Base-by-base conservation (phyloP, 768 basidiomycete genomes). In the Royoungia palumana region DNA sequence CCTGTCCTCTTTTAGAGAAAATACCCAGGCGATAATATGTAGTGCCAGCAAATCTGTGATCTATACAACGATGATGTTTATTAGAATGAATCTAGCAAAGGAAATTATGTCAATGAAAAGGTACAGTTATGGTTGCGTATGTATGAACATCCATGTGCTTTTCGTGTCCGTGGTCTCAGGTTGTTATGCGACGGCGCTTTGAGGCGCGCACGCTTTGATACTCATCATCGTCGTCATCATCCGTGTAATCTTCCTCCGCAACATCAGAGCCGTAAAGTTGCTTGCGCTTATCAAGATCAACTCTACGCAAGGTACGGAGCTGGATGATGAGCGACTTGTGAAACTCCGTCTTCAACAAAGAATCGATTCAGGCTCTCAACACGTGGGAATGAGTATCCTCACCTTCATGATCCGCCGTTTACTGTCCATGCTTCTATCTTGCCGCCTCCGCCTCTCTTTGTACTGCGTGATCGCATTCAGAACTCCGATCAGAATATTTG, bases 391-490 rank as follows among this genome's bases (percentile, higher is more conserved):
- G 45, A 51, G 39, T 42, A 24, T 5, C 19, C 74, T 49, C 44
- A 86, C 87, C 78, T 84, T 87, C 32, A 72, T 62, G 27, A 82
- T 58, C 25, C 79, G 77, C n/a, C 78, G 53, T 60, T 77, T 84
- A 10, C 62, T 58, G 24, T 75, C 81, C 11, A 65, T 61, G 8
- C 67, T 64, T 49, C 72, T 77, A 46, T 83, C 83, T 14, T 74
- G 53, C 16, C 66, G 71, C 59, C 77, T 81, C 70, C 83, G 86
- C 58, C 75, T 75, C 57, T 82, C 80, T 44, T 79, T 82, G 58
- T 80, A 79, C 87, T 89, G 35, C 30, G 42, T 5, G 28, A 46
- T 21, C 14, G 21, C 2, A 9, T 35, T 51, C 48, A 58, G 56
- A 37, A 34, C 28, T 16, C 36, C 6, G 44, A 28, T 44, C 17